Conservation (phyloP, 495 filamentous ascomycete species). For the Podospora appendiculata region DNA sequence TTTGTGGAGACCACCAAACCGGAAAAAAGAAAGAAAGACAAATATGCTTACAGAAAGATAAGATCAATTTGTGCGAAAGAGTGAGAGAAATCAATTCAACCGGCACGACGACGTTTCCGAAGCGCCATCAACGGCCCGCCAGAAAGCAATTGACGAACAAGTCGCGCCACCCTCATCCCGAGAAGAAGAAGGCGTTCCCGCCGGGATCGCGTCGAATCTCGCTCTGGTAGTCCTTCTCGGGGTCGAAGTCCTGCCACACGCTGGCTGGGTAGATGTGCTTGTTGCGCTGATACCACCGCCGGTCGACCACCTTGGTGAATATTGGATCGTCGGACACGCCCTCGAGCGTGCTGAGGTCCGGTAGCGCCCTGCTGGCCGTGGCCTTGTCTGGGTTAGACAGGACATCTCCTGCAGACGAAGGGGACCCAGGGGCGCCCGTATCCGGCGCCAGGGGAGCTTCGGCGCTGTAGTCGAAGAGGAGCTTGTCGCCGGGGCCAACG, state of each 20-base stretch:
- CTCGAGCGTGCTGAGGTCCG: conserved; percentile 48
- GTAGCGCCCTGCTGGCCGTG: conserved; percentile 27
- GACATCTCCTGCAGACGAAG: conserved; percentile 35
- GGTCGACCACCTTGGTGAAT: conserved; percentile 90
- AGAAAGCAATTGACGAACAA: no score
- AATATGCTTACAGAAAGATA: neutral
- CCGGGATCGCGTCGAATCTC: conserved; percentile 75
- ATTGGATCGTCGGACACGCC: conserved; percentile 71
- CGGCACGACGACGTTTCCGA: no score
- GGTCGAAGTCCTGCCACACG: conserved; percentile 92
- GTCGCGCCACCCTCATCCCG: conserved; percentile 15
- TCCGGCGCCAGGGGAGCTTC: conserved; percentile 30
- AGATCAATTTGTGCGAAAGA: no score
- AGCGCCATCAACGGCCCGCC: no score
- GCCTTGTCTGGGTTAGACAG: conserved; percentile 10
- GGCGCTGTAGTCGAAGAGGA: conserved; percentile 67
- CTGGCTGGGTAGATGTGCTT: conserved; percentile 97
- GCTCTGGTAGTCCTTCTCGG: conserved; percentile 73
- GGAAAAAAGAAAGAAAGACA: neutral
- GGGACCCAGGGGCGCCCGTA: no score
- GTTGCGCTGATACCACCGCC: conserved; percentile 92
- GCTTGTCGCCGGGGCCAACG: conserved; percentile 58
- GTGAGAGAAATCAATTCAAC: neutral
- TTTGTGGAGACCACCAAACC: no score
- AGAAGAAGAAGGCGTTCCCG: conserved; percentile 93